Evolutionary conservation across 2,329 filamentous ascomycete genomes (phyloP).

Genomic region (Cryphonectria nitschkei): DNA sequence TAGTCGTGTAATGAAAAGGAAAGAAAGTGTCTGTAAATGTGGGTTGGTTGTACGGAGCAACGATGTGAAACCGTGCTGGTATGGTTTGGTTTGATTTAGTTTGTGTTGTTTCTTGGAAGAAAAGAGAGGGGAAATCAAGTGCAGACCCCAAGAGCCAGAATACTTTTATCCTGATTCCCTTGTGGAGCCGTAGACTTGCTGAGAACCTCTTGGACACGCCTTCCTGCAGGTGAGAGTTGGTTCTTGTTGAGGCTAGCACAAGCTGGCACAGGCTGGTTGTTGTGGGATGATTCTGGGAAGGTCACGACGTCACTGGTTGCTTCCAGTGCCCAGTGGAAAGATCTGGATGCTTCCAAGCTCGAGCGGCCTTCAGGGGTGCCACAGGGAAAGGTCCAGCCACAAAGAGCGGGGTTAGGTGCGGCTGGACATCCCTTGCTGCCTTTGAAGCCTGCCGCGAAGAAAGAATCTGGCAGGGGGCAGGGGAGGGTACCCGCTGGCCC

Average conservation of each 20-base stretch:
- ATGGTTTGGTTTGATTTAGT: slow-evolving; percentile 1
- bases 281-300: slow-evolving; percentile 16
- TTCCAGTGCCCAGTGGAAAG: slow-evolving; percentile 16
- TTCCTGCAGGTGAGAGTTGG: slow-evolving; percentile 19
- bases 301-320: slow-evolving; percentile 26
- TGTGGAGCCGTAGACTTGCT: slow-evolving; percentile 22
- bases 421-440: not conserved
- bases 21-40: not conserved
- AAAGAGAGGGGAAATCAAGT: slow-evolving; percentile 3
- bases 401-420: slow-evolving; percentile 13
- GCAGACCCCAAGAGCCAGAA: not conserved
- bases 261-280: slow-evolving; percentile 16
- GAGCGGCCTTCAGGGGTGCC: not conserved
- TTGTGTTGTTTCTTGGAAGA: not conserved
- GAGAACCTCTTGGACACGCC: slow-evolving; percentile 15
- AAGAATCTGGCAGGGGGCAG: not conserved
- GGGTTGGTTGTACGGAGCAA: slow-evolving; percentile 13
- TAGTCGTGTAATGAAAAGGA: not conserved
- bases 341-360: slow-evolving; percentile 21
- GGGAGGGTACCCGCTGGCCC: not conserved
- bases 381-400: slow-evolving; percentile 15
- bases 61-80: slow-evolving; percentile 19
- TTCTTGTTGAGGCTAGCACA: slow-evolving; percentile 20
- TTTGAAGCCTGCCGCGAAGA: not conserved
- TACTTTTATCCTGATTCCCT: slow-evolving; percentile 24